Conservation (phyloP, 73 alveolate species). For the Diophrys appendiculata region DNA sequence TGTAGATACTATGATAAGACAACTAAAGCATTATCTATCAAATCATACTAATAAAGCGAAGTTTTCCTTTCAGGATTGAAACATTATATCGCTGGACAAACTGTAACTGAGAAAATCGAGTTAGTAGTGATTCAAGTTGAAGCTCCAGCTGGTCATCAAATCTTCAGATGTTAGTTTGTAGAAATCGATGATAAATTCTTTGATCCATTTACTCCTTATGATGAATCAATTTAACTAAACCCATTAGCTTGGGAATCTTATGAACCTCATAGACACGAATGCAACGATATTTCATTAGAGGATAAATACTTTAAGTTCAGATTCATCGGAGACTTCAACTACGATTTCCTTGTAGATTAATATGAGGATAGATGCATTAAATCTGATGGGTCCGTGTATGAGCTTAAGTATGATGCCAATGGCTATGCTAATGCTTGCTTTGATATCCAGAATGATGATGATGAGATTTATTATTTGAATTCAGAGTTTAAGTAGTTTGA, state of each 20-base stretch:
- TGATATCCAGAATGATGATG: neutral
- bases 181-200: neutral
- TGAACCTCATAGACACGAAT: neutral
- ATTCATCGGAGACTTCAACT: neutral
- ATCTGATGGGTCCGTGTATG: neutral
- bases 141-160: too few species aligned
- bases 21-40: too few species aligned
- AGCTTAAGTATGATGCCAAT: neutral
- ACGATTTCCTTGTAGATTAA: neutral
- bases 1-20: too few species aligned
- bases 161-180: neutral
- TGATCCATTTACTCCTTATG: neutral
- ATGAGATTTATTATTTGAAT: neutral
- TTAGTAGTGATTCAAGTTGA: too few species aligned
- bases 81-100: too few species aligned
- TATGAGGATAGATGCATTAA: neutral
- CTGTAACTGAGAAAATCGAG: too few species aligned
- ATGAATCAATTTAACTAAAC: neutral
- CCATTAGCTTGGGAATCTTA: neutral
- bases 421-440: neutral
- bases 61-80: too few species aligned
- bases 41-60: too few species aligned
- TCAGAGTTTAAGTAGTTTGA: neutral
- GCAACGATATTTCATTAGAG: neutral
- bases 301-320: neutral